These are phyloP conservation scores for Solanum boliviense DNA, from an alignment of 257 asterid species.

Conservation along the genomic window DNA sequence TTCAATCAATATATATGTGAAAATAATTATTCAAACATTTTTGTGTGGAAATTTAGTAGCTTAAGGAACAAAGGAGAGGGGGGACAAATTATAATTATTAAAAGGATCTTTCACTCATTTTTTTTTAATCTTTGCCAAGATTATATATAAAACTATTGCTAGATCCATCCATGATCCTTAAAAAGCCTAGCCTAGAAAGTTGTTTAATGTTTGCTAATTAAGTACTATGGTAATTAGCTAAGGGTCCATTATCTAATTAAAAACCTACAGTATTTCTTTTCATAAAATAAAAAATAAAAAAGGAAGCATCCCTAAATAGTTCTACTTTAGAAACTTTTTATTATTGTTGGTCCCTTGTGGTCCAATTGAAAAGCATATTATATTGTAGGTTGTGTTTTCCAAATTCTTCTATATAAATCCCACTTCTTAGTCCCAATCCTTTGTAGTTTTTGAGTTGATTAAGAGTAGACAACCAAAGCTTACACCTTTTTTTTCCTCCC, in stretches of 20 bases:
- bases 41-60: no score
- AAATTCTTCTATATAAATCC: neutral
- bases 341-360: neutral
- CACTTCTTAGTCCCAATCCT: neutral
- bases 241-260: neutral
- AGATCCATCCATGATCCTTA: neutral
- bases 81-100: no score
- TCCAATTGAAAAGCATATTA: neutral
- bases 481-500: neutral
- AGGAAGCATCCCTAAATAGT: neutral
- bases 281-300: no score
- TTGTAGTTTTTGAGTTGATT: neutral
- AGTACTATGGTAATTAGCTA: neutral
- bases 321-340: neutral
- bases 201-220: neutral
- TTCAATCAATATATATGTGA: no score
- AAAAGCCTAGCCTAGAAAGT: neutral
- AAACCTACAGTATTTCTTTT: neutral
- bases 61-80: no score
- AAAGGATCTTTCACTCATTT: neutral
- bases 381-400: neutral
- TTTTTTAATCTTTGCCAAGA: neutral
- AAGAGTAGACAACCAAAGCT: neutral
- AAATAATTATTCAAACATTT: no score
- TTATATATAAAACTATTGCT: neutral